A percentile compares a stretch with the other conserved stretches of the same genome.
These are phyloP conservation scores for Cymbopogon citratus DNA, from an alignment of 176 grass and related monocot species.

Conservation along the genomic window DNA sequence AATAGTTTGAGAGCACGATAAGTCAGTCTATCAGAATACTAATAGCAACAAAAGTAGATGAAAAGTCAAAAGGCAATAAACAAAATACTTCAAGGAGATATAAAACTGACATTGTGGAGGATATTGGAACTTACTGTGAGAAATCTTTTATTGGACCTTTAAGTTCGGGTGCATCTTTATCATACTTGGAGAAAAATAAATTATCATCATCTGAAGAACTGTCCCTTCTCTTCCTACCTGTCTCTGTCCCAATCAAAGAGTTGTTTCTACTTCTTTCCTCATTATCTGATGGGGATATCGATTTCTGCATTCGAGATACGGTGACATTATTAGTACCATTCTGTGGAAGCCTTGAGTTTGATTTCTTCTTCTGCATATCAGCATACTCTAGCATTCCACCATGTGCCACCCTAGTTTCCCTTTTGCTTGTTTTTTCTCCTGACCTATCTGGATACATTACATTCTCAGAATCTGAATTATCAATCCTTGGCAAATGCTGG, in stretches of 20 bases:
- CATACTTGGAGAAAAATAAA: slow-evolving; percentile 78
- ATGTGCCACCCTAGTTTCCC: slow-evolving; percentile 28
- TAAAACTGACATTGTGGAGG: slow-evolving; percentile 7
- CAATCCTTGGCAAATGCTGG: slow-evolving; percentile 43
- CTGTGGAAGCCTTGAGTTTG: slow-evolving; percentile 31
- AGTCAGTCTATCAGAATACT: background rate
- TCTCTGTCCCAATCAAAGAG: slow-evolving; percentile 42
- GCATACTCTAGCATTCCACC: slow-evolving; percentile 36
- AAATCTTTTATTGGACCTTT: slow-evolving; percentile 79
- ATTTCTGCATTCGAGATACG: slow-evolving; percentile 33
- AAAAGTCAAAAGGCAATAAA: slow-evolving; percentile 9
- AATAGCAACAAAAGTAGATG: background rate
- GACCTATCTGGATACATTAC: slow-evolving; percentile 28
- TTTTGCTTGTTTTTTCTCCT: slow-evolving; percentile 43
- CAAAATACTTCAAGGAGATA: slow-evolving; percentile 20
- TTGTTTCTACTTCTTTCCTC: slow-evolving; percentile 57
- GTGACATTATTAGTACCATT: slow-evolving; percentile 47
- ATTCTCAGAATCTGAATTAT: slow-evolving; percentile 46
- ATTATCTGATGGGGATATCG: slow-evolving; percentile 44
- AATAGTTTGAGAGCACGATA: slow-evolving; percentile 12
- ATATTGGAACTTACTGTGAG: slow-evolving; percentile 63
- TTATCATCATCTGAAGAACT: slow-evolving; percentile 72
- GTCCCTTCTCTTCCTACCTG: slow-evolving; percentile 45
- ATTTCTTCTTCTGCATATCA: slow-evolving; percentile 40
- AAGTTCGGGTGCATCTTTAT: slow-evolving; percentile 79